Conservation (phyloP, 345 rosid species). For the Reutealis trisperma region DNA sequence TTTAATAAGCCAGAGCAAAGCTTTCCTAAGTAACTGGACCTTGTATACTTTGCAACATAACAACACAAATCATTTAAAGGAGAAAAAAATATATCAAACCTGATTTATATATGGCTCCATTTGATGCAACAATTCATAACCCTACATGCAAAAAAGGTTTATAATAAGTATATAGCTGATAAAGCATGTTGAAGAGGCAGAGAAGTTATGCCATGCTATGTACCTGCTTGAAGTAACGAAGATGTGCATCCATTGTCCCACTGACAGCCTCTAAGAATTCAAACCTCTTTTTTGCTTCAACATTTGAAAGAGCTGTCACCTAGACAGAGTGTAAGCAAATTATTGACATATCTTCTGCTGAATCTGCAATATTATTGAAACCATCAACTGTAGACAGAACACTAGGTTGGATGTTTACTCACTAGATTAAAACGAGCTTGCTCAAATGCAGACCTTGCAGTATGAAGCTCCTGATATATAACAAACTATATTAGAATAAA, state of each 20-base stretch:
- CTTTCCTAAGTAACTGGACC: background rate
- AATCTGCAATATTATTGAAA: background rate
- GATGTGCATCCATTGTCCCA: slow-evolving; percentile 99
- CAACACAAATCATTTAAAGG: background rate
- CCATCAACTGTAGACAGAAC: background rate
- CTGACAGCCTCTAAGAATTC: slow-evolving; percentile 98
- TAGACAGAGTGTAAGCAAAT: slow-evolving; percentile 29
- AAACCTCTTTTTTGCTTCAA: slow-evolving; percentile 96
- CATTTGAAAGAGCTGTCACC: slow-evolving; percentile 92
- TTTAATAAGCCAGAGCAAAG: background rate
- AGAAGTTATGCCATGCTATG: slow-evolving; percentile 10
- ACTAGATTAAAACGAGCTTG: slow-evolving; percentile 93
- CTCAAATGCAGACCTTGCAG: slow-evolving; percentile 86
- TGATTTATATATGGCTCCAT: slow-evolving; percentile 98
- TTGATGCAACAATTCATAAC: slow-evolving; percentile 94
- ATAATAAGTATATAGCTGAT: slow-evolving; percentile 21
- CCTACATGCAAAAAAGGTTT: slow-evolving; percentile 41
- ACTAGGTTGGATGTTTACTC: slow-evolving; percentile 23
- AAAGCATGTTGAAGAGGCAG: slow-evolving; percentile 23
- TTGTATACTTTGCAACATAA: background rate
- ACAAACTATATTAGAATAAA: slow-evolving; percentile 1
- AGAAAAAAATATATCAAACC: slow-evolving; percentile 41
- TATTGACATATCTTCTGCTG: background rate
- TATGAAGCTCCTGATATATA: slow-evolving; percentile 75
- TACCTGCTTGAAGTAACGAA: slow-evolving; percentile 95